These are phyloP conservation scores for Andrographis paniculata DNA, from an alignment of 305 asterid genomes.

Conservation along the genomic window DNA sequence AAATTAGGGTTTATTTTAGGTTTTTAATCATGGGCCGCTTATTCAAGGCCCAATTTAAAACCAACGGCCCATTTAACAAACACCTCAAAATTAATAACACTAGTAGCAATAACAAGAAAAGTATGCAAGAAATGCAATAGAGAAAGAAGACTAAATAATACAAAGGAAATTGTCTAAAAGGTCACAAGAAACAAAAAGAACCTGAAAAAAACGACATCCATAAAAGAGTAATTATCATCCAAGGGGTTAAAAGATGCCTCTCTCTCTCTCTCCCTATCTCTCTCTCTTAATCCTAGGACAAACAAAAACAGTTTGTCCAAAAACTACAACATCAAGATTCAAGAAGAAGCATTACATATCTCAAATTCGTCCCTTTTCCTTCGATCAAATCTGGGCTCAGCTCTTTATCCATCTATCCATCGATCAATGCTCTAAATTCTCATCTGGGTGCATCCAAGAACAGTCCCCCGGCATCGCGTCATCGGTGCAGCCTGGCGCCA, in stretches of 20 bases:
- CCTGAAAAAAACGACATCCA: too few relatives aligned
- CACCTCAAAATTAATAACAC: neutral
- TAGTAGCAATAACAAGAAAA: too few relatives aligned
- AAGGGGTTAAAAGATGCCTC: slow-evolving; percentile 18
- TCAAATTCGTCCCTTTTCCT: too few relatives aligned
- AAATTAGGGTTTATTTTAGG: slow-evolving; percentile 56
- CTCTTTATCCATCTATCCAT: too few relatives aligned
- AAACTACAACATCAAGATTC: slow-evolving; percentile 17
- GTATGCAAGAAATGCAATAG: too few relatives aligned
- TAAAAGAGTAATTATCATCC: too few relatives aligned
- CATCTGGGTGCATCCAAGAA: slow-evolving; percentile 83
- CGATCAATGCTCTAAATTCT: slow-evolving; percentile 58
- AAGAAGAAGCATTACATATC: too few relatives aligned
- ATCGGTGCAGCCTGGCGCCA: slow-evolving; percentile 92
- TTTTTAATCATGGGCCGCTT: slow-evolving; percentile 9
- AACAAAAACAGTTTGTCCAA: slow-evolving; percentile 26
- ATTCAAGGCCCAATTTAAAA: slow-evolving; percentile 1
- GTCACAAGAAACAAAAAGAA: too few relatives aligned
- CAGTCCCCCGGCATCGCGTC: slow-evolving; percentile 79
- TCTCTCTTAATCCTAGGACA: slow-evolving; percentile 24
- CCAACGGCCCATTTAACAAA: slow-evolving; percentile 10
- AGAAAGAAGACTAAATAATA: too few relatives aligned
- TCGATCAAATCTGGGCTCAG: too few relatives aligned
- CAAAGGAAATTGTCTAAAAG: too few relatives aligned
- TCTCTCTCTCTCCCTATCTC: too few relatives aligned